A percentile compares a stretch with the other conserved stretches of the same genome.
These are phyloP conservation scores for Lachnellula willkommii DNA, from an alignment of 2,329 filamentous ascomycete species.

Conservation along the genomic window DNA sequence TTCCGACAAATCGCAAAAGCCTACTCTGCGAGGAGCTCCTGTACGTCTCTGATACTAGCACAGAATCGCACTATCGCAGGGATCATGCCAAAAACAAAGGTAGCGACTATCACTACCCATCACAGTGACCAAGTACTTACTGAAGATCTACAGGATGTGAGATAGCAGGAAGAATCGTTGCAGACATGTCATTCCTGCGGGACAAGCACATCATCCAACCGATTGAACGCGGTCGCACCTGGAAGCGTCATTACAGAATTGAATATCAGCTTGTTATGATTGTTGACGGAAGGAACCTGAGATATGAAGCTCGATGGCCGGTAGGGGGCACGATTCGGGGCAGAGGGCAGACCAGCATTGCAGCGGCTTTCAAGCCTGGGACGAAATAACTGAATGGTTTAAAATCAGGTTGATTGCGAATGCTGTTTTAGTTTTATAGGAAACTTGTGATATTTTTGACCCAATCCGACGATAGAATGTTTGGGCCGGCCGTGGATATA, in stretches of 20 bases:
- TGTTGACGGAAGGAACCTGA: conserved; percentile 13
- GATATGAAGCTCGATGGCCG: conserved; percentile 17
- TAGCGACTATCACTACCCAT: background rate
- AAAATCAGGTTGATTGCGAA: too few species aligned
- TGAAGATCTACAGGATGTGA: background rate
- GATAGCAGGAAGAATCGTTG: conserved; percentile 9
- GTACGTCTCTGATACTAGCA: conserved; percentile 10
- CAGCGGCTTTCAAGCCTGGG: conserved; percentile 16
- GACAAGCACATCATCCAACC: conserved; percentile 1
- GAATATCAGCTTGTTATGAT: conserved; percentile 19
- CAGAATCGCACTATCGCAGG: conserved; percentile 13
- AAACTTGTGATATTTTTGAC: too few species aligned
- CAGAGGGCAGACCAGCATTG: conserved; percentile 14
- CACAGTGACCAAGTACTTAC: background rate
- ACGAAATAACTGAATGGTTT: conserved; percentile 1
- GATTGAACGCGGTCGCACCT: background rate
- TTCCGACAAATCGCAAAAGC: background rate
- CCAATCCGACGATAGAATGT: too few species aligned
- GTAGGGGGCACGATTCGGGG: conserved; percentile 5
- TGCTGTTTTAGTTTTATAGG: too few species aligned
- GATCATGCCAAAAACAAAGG: conserved; percentile 15
- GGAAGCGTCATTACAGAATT: conserved; percentile 8
- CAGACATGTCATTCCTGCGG: conserved; percentile 15
- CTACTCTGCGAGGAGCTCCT: conserved; percentile 11
- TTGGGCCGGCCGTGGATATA: too few species aligned